Conservation (phyloP, 768 basidiomycete genomes). For the Cubamyces sp. region DNA sequence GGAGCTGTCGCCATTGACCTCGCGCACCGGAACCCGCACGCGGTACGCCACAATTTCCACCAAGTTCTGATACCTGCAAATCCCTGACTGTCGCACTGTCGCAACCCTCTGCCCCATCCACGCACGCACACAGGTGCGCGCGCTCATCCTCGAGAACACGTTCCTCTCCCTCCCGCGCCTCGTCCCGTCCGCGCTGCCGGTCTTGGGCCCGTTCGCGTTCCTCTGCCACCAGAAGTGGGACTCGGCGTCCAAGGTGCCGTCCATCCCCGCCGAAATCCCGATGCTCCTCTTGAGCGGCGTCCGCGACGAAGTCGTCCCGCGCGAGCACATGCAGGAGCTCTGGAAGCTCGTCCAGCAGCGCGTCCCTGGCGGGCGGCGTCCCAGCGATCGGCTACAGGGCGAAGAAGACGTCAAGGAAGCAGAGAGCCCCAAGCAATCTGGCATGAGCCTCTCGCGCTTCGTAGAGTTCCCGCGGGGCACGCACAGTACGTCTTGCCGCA, state of each 20-base stretch:
- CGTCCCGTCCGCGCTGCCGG: constrained; percentile 80
- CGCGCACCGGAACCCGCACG: constrained; percentile 72
- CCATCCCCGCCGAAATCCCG: constrained; percentile 66
- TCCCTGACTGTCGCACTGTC: no score
- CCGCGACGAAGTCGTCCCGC: constrained; percentile 74
- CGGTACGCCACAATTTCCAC: constrained; percentile 46
- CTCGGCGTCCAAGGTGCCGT: constrained; percentile 60
- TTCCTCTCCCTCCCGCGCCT: constrained; percentile 84
- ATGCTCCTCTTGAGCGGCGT: constrained; percentile 83
- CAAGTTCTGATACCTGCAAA: not conserved
- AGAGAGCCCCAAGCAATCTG: constrained; percentile 19
- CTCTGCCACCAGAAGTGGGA: constrained; percentile 91
- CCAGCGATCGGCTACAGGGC: constrained; percentile 14
- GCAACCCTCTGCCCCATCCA: not conserved
- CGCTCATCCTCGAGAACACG: constrained; percentile 91
- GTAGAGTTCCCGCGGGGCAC: constrained; percentile 33
- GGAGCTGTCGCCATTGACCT: constrained; percentile 93
- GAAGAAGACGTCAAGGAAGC: constrained; percentile 17
- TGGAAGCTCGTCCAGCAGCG: constrained; percentile 58
- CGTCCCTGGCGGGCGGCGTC: constrained; percentile 11
- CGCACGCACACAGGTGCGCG: constrained; percentile 55
- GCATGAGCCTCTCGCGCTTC: constrained; percentile 22
- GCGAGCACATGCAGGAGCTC: constrained; percentile 73
- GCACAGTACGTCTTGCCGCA: constrained; percentile 33
- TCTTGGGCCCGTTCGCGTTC: constrained; percentile 72